These are phyloP conservation scores for Wickerhamiella lipophila DNA, from an alignment of 805 yeast genomes.

Conservation along the genomic window DNA sequence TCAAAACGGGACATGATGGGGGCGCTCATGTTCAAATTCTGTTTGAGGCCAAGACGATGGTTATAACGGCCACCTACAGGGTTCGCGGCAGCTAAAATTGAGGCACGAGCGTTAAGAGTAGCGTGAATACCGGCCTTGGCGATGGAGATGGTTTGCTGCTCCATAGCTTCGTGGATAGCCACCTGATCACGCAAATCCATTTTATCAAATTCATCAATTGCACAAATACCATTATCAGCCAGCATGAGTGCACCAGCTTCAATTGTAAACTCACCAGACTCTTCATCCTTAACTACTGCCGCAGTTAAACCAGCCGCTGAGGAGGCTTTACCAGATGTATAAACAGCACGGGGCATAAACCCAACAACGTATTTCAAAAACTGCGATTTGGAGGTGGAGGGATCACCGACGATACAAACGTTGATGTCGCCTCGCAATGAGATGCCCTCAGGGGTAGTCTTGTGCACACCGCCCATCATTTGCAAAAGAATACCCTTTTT, in stretches of 20 bases:
- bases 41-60: conserved; percentile 66
- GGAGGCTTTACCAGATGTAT: conserved; percentile 96
- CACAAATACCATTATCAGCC: conserved; percentile 97
- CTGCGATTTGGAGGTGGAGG: conserved; percentile 94
- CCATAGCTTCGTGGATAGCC: conserved; percentile 99
- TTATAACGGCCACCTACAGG: conserved; percentile 96
- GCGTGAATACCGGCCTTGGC: conserved; percentile 99
- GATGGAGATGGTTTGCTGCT: conserved; percentile 95
- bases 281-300: conserved; percentile 94
- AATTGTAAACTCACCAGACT: conserved; percentile 90
- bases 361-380: conserved; percentile 85
- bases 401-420: conserved; percentile 94
- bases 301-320: conserved; percentile 98
- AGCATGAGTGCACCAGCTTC: conserved; percentile 98
- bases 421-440: conserved; percentile 93
- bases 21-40: conserved; percentile 89
- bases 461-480: conserved; percentile 90
- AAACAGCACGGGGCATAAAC: conserved; percentile 86
- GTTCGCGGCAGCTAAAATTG: conserved; percentile 96
- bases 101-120: conserved; percentile 89
- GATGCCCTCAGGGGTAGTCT: conserved; percentile 84
- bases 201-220: conserved; percentile 96
- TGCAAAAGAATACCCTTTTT: conserved; percentile 86
- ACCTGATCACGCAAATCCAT: conserved; percentile 95
- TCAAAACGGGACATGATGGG: conserved; percentile 99